Evolutionary conservation across 148 eudicot species (phyloP).

Genomic region (Nyssa sinensis): DNA sequence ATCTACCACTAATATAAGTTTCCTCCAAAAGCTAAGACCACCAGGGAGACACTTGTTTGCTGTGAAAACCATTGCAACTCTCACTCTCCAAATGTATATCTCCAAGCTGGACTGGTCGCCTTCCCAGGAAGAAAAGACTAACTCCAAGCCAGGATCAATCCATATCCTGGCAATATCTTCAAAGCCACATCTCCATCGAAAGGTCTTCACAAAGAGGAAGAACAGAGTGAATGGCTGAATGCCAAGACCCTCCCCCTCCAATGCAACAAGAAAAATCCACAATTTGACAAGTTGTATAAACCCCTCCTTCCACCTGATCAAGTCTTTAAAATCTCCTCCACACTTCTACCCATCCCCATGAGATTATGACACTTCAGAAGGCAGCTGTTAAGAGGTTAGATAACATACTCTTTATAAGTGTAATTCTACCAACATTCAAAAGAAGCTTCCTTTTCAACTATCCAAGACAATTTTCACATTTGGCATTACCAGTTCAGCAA

Average conservation of each 20-base stretch:
- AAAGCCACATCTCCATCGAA: not conserved
- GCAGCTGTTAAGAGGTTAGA: not conserved
- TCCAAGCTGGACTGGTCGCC: too few species aligned
- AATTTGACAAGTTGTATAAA: not conserved
- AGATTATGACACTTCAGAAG: not conserved
- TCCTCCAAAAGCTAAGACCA: too few species aligned
- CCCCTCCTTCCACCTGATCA: not conserved
- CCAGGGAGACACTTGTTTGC: too few species aligned
- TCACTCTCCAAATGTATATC: too few species aligned
- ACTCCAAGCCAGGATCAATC: too few species aligned
- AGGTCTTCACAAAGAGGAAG: not conserved
- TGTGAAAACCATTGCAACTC: too few species aligned
- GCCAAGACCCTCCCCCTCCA: not conserved
- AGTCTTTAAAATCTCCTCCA: not conserved
- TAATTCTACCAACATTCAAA: too few species aligned
- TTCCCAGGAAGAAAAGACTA: too few species aligned
- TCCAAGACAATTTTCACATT: too few species aligned
- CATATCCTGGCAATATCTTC: not conserved
- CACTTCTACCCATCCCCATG: not conserved
- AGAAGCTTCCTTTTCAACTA: too few species aligned
- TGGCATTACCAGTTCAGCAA: too few species aligned
- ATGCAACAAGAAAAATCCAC: not conserved
- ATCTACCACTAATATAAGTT: too few species aligned
- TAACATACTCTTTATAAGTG: not conserved
- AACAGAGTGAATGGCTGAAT: not conserved